Evolutionary conservation across 352 stramenopile genomes (phyloP).

Genomic region (Globisporangium barbulae): DNA sequence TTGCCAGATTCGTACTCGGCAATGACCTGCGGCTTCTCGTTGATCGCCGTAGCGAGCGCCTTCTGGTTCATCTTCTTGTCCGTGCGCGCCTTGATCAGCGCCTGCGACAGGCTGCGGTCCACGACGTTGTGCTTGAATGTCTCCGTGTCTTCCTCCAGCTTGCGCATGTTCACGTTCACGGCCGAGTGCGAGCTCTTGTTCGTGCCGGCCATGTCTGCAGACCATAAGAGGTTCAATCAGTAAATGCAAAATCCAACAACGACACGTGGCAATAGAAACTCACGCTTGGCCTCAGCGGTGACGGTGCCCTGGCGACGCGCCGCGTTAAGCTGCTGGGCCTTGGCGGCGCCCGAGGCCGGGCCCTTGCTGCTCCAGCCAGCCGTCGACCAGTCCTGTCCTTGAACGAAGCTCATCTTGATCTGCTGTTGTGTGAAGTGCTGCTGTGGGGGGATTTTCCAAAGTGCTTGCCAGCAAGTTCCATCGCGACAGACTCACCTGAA

Average conservation of each 20-base stretch:
- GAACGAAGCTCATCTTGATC: slow-evolving; percentile 54
- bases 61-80: slow-evolving; percentile 99
- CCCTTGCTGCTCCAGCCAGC: slow-evolving; percentile 76
- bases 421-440: slow-evolving; percentile 1
- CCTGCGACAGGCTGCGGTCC: slow-evolving; percentile 86
- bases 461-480: neutral
- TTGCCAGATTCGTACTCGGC: slow-evolving; percentile 97
- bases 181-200: slow-evolving; percentile 87
- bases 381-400: slow-evolving; percentile 77
- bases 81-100: slow-evolving; percentile 94
- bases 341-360: slow-evolving; percentile 48
- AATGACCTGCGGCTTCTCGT: slow-evolving; percentile 97
- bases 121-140: slow-evolving; percentile 88
- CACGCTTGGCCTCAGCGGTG: slow-evolving; percentile 73
- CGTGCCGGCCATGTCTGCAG: slow-evolving; percentile 54
- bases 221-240: neutral
- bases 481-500: neutral
- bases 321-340: slow-evolving; percentile 68
- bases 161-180: slow-evolving; percentile 82
- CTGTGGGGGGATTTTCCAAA: slow-evolving; percentile 8
- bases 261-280: slow-evolving; percentile 15
- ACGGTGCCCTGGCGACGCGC: slow-evolving; percentile 70
- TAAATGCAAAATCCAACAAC: too few relatives aligned
- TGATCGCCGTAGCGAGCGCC: slow-evolving; percentile 93
- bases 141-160: slow-evolving; percentile 90